A percentile compares a stretch with the other conserved stretches of the same genome.
Conservation (phyloP, 2,329 filamentous ascomycete species). For the Neonectria faginata region DNA sequence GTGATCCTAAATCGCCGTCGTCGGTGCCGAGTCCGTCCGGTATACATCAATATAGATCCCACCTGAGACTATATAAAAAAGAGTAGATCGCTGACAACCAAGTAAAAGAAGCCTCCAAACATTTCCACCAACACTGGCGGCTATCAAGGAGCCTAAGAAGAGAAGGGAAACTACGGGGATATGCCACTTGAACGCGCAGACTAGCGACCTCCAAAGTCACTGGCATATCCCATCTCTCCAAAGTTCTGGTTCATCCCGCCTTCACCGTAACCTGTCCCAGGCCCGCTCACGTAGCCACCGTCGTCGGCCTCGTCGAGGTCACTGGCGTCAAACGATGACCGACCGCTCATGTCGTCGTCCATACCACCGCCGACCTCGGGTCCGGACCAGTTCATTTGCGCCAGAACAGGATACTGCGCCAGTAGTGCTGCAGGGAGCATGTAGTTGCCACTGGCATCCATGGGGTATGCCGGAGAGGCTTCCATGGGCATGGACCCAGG, state of each 20-base stretch:
- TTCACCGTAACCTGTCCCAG: slow-evolving; percentile 70
- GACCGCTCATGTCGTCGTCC: slow-evolving; percentile 81
- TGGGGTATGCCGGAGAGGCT: slow-evolving; percentile 67
- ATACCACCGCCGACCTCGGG: slow-evolving; percentile 75
- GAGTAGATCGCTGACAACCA: slow-evolving; percentile 30
- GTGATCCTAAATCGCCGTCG: slow-evolving; percentile 33
- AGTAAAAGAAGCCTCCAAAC: slow-evolving; percentile 17
- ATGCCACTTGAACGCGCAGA: slow-evolving; percentile 11
- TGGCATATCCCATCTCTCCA: slow-evolving; percentile 49
- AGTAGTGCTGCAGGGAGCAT: slow-evolving; percentile 87
- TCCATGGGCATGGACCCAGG: slow-evolving; percentile 69
- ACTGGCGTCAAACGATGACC: slow-evolving; percentile 84
- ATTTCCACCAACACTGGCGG: slow-evolving; percentile 11
- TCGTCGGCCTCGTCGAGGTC: slow-evolving; percentile 82
- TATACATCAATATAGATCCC: slow-evolving; percentile 24
- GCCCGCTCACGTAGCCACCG: slow-evolving; percentile 73
- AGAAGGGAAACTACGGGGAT: slow-evolving; percentile 20
- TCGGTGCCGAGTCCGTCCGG: slow-evolving; percentile 29
- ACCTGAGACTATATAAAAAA: slow-evolving; percentile 21
- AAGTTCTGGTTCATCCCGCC: slow-evolving; percentile 67
- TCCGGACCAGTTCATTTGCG: slow-evolving; percentile 84
- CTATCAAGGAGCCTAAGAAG: slow-evolving; percentile 12
- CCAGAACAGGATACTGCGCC: slow-evolving; percentile 93
- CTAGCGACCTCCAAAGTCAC: slow-evolving; percentile 46
- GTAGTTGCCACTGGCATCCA: slow-evolving; percentile 69